Evolutionary conservation across 2,329 filamentous ascomycete species (phyloP), one percentile per base, ranked within the genome.

Genomic region (Stagonosporopsis vannaccii): DNA sequence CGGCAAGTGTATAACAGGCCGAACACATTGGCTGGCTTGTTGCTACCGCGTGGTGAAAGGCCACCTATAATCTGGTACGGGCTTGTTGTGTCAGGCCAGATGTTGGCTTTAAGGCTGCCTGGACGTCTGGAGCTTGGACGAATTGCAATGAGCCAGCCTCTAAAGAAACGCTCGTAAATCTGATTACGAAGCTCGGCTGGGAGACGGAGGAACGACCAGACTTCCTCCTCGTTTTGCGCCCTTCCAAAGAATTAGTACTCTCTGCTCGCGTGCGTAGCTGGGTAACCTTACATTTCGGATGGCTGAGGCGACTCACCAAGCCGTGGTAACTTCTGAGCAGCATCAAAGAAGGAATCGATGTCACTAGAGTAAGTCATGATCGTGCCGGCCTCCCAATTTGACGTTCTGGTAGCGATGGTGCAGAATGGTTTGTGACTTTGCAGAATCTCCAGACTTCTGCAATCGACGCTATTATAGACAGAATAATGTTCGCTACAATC

Each of bases 161-260:
- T 35, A 8, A 56, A 50, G 4, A 51, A 46, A 30, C 22, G 0
- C 28, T 51, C 46, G 23, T 56, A 49, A 12, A 51, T 39, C 3
- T 37, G 42, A 26, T 56, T 51, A 11, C 42, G 36, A 22, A 45
- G 37, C 22, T 47, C 47, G 23, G 53, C 53, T 19, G 53, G 47
- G 4, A 56, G 36, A n/a, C 22, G n/a, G 5, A 56, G 23, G 28
- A 47, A 33, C 1, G n/a, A 23, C 15, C 19, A 42, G 37, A 26
- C 33, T 6, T 23, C 25, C 8, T 11, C 17, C 5, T 37, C 17
- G 4, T 26, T 25, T 19, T 28, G 46, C 17, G 19, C 36, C 7
- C 36, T 40, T 37, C 2, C n/a, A 9, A 5, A 22, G 3, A 22
- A 22, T 37, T 5, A 40, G 36, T 23, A 23, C 20, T 25, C 11